phyloP scores from a whole-genome alignment of 208 protist species.

The Crithidia bombi region DNA sequence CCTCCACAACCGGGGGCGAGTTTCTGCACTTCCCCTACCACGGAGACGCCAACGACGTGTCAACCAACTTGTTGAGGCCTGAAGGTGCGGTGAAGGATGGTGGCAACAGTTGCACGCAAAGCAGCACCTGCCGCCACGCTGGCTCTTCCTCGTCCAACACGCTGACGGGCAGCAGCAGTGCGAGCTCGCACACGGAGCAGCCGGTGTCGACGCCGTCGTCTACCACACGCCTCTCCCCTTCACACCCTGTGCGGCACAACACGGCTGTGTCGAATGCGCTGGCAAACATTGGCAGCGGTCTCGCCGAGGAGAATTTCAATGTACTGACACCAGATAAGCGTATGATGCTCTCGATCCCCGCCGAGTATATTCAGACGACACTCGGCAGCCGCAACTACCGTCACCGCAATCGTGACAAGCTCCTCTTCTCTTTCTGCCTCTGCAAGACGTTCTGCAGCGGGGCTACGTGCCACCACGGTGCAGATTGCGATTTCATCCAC shows the following conservation, averaged over 20 bases:
- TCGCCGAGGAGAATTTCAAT: slow-evolving; percentile 55
- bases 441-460: slow-evolving; percentile 59
- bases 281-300: slow-evolving; percentile 28
- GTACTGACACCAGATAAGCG: slow-evolving; percentile 69
- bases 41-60: not conserved
- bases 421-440: slow-evolving; percentile 66
- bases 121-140: not conserved
- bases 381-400: slow-evolving; percentile 56
- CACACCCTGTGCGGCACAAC: slow-evolving; percentile 13
- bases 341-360: slow-evolving; percentile 63
- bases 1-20: not conserved
- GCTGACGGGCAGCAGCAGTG: slow-evolving; percentile 22
- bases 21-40: slow-evolving; percentile 5
- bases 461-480: slow-evolving; percentile 48
- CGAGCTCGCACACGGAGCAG: slow-evolving; percentile 6
- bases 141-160: slow-evolving; percentile 17
- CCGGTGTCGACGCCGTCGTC: slow-evolving; percentile 3
- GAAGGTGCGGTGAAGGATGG: slow-evolving; percentile 2
- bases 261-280: slow-evolving; percentile 22
- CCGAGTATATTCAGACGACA: slow-evolving; percentile 55
- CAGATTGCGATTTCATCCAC: slow-evolving; percentile 73
- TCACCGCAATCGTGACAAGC: slow-evolving; percentile 42
- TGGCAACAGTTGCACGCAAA: not conserved
- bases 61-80: not conserved
- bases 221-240: not conserved